Percentiles rank a stretch among this genome's conserved stretches.
phyloP scores from a whole-genome alignment of 495 filamentous ascomycete species.

The Daldinia grandis region DNA sequence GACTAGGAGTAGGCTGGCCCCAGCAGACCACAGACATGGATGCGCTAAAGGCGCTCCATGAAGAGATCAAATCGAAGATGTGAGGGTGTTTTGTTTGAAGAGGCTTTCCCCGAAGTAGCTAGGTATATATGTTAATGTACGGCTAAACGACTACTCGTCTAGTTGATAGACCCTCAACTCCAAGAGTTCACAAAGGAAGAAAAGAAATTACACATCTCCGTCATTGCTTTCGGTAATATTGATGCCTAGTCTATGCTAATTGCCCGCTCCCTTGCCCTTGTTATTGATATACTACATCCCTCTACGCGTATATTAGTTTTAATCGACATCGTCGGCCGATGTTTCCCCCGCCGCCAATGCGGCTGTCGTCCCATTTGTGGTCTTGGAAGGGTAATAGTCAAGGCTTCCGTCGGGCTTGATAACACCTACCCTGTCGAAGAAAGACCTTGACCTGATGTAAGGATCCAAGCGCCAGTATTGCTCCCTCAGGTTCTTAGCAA shows the following conservation, averaged over 20 bases:
- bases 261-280: not conserved
- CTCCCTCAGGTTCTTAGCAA: constrained; percentile 68
- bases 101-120: not conserved
- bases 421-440: constrained; percentile 79
- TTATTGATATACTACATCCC: not conserved
- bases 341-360: constrained; percentile 51
- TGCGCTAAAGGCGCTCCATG: constrained; percentile 77
- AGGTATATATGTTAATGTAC: not conserved
- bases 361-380: constrained; percentile 36
- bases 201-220: not conserved
- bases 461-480: constrained; percentile 90
- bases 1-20: constrained; percentile 84
- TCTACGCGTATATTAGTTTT: constrained; percentile 9
- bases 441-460: constrained; percentile 73
- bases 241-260: constrained; percentile 31
- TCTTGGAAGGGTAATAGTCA: constrained; percentile 67
- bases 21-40: constrained; percentile 80
- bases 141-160: not conserved
- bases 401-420: constrained; percentile 71
- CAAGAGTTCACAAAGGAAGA: not conserved
- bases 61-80: constrained; percentile 90
- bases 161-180: not conserved
- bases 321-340: constrained; percentile 65
- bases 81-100: constrained; percentile 52
- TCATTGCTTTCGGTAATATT: constrained; percentile 23